These are phyloP conservation scores for Hyphopichia wangnamkhiaoensis DNA, from an alignment of 1,139 yeast genomes.

Conservation along the genomic window DNA sequence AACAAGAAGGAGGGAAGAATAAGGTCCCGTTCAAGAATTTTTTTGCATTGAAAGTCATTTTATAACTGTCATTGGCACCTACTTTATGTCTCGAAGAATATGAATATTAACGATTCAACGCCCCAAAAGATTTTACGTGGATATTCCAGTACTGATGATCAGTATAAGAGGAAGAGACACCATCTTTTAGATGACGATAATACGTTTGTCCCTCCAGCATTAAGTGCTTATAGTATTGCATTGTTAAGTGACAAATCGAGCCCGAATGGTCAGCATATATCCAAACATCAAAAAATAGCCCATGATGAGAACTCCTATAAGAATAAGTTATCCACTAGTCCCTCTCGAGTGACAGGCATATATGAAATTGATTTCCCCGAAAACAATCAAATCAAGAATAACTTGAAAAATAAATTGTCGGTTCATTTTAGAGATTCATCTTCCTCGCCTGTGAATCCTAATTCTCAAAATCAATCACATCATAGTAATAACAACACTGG, in stretches of 20 bases:
- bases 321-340: conserved; percentile 5
- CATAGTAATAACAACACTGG: conserved; percentile 4
- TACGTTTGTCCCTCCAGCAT: conserved; percentile 62
- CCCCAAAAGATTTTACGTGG: not conserved
- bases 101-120: not conserved
- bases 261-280: conserved; percentile 7
- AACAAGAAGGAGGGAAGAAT: too few species aligned
- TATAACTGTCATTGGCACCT: not conserved
- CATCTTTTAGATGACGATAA: conserved; percentile 49
- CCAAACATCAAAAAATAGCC: conserved; percentile 1
- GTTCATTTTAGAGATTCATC: conserved; percentile 29
- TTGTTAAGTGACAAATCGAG: conserved; percentile 28
- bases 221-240: conserved; percentile 57
- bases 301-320: not conserved
- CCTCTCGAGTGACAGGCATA: conserved; percentile 27
- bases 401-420: conserved; percentile 31
- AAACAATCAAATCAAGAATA: conserved; percentile 12
- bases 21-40: too few species aligned
- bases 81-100: not conserved
- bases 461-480: not conserved
- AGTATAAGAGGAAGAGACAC: conserved; percentile 10
- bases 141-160: not conserved
- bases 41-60: not conserved
- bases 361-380: conserved; percentile 38
- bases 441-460: not conserved